A percentile compares a stretch with the other conserved stretches of the same genome.
phyloP scores from a whole-genome alignment of 768 basidiomycete genomes.

The Rhodotorula paludigena region DNA sequence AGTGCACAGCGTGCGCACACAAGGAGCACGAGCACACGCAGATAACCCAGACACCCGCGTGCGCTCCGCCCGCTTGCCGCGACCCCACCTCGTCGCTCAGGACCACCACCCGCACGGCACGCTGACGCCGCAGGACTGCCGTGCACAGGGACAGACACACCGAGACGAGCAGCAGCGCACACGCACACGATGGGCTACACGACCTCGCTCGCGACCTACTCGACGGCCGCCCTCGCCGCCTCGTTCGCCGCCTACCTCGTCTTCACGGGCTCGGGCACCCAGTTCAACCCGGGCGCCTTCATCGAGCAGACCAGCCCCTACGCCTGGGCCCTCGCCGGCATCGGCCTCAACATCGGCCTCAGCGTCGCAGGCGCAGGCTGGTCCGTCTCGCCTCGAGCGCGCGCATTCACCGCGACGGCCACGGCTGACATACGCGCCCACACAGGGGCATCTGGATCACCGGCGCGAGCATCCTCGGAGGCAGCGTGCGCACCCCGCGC shows the following conservation, averaged over 20 bases:
- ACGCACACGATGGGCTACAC: background rate
- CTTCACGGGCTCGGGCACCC: conserved; percentile 45
- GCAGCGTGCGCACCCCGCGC: conserved; percentile 85
- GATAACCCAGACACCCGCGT: too few relatives aligned
- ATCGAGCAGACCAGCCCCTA: conserved; percentile 91
- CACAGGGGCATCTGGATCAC: conserved; percentile 94
- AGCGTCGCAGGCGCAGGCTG: conserved; percentile 94
- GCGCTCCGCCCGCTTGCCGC: too few relatives aligned
- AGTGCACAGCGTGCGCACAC: too few relatives aligned
- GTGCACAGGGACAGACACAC: too few relatives aligned
- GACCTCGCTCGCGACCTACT: conserved; percentile 13
- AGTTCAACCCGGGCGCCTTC: conserved; percentile 87
- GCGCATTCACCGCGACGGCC: background rate
- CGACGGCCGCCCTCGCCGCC: conserved; percentile 7
- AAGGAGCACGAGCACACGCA: too few relatives aligned
- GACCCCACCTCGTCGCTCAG: too few relatives aligned
- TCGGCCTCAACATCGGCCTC: conserved; percentile 86
- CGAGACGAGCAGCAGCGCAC: too few relatives aligned
- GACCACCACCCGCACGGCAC: too few relatives aligned
- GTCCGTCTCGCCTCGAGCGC: conserved; percentile 52
- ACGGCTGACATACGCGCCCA: background rate
- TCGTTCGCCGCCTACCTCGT: conserved; percentile 26
- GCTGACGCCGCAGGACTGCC: too few relatives aligned
- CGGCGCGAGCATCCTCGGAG: conserved; percentile 91
- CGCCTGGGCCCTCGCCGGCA: conserved; percentile 83